A percentile compares a stretch with the other conserved stretches of the same genome.
These are phyloP conservation scores for Penicillium sp. DNA, from an alignment of 2,329 filamentous ascomycete species.

Conservation along the genomic window DNA sequence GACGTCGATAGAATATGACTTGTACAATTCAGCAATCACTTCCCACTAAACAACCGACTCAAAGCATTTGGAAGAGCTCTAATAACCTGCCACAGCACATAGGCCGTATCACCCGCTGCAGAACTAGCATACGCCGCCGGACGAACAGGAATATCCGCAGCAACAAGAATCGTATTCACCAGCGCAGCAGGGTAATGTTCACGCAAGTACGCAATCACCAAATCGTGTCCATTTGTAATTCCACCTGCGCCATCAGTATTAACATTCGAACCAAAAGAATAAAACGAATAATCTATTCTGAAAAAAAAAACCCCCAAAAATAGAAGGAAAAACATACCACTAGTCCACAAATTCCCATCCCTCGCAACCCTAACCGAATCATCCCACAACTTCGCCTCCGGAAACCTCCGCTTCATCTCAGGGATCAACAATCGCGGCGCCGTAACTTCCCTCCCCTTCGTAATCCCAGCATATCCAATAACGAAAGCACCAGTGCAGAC, in stretches of 20 bases:
- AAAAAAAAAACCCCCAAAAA: background rate
- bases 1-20: slow-evolving; percentile 1
- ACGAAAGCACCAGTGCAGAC: slow-evolving; percentile 28
- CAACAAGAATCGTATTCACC: slow-evolving; percentile 32
- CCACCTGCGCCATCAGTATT: slow-evolving; percentile 14
- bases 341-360: slow-evolving; percentile 29
- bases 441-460: slow-evolving; percentile 17
- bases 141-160: slow-evolving; percentile 35
- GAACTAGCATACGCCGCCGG: slow-evolving; percentile 24
- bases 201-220: slow-evolving; percentile 23
- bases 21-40: background rate
- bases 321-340: slow-evolving; percentile 14
- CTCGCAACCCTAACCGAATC: slow-evolving; percentile 15
- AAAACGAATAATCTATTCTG: background rate
- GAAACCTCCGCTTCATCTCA: slow-evolving; percentile 23
- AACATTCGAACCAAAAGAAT: background rate
- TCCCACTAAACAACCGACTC: background rate
- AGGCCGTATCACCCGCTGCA: slow-evolving; percentile 6
- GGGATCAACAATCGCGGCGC: slow-evolving; percentile 26
- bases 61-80: slow-evolving; percentile 14
- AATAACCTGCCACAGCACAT: slow-evolving; percentile 20
- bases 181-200: slow-evolving; percentile 24
- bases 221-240: slow-evolving; percentile 29
- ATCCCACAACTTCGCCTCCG: slow-evolving; percentile 22
- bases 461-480: slow-evolving; percentile 25